Evolutionary conservation across 75 land plant genomes (phyloP).

Genomic region (Pseudotsuga menziesii): DNA sequence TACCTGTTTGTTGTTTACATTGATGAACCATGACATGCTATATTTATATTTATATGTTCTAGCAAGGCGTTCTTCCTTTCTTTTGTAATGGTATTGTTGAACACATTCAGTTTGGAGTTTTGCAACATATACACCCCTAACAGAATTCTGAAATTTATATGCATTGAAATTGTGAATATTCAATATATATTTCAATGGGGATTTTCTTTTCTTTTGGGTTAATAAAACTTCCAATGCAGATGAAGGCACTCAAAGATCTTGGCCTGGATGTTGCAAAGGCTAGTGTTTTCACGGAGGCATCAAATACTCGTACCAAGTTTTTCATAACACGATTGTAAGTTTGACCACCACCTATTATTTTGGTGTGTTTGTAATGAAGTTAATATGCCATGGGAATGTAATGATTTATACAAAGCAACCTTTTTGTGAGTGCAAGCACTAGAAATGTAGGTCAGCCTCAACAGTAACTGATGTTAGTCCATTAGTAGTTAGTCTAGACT

Average conservation of each 20-base stretch:
- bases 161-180: neutral
- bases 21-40: too few relatives aligned
- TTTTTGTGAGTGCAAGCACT: neutral
- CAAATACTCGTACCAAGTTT: constrained; percentile 68
- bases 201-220: neutral
- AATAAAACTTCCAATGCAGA: constrained; percentile 35
- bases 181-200: neutral
- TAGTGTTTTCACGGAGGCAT: constrained; percentile 60
- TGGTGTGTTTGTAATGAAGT: constrained; percentile 3
- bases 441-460: neutral
- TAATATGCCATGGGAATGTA: neutral
- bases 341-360: neutral
- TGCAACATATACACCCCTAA: too few relatives aligned
- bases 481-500: neutral
- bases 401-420: neutral
- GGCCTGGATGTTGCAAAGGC: constrained; percentile 89
- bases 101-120: too few relatives aligned
- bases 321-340: constrained; percentile 68
- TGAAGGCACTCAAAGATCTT: constrained; percentile 82
- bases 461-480: neutral
- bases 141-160: too few relatives aligned
- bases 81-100: too few relatives aligned
- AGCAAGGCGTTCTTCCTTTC: too few relatives aligned
- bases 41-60: too few relatives aligned
- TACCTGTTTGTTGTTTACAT: too few relatives aligned